Evolutionary conservation across 1,139 yeast genomes (phyloP), one percentile per base, ranked within the genome.

Genomic region (Geotrichum restrictum): DNA sequence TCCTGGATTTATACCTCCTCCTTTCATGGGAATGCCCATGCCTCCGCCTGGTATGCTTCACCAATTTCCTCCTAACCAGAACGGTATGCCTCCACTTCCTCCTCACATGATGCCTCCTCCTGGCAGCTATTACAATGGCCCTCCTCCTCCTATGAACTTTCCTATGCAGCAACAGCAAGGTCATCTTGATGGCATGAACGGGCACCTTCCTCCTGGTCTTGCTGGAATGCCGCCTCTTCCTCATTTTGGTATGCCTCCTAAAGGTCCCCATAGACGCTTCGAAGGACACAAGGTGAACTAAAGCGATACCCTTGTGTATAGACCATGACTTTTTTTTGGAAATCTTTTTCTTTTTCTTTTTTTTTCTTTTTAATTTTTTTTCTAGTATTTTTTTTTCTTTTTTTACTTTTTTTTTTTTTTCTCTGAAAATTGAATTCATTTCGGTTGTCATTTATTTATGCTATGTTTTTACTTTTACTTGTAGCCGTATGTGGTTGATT

Each of bases 211-310:
- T 13, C 56, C 57, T 4, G 53, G 51, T 14, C 51, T 52, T 24
- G 61, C 62, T 29, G 60, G 60, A 6, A 51, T 55, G 48, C 29
- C 29, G 8, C 62, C 59, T 31, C 59, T 57, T 1, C 57, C 56
- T 1, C 60, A 57, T 14, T 49, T 39, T 42, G 53, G 43, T 14
- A 34, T 48, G 39, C 52, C 34, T 38, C 49, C 34, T 6, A 52
- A 45, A 41, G 47, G 42, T 38, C 27, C 46, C 32, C 36, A 51
- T 34, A 29, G 45, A 24, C 47, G 53, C 33, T 22, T 47, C 40
- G 50, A 33, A 16, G 44, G 37, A 14, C 49, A 37, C 29, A 46
- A 46, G 19, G 37, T 46, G 49, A 46, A 36, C 38, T 38, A 29
- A 36, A 3, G 21, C 18, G 18, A n/a, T 16, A 31, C 11, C 6